Base-by-base conservation (phyloP, 73 alveolate species). In the Paramecium sexaurelia region DNA sequence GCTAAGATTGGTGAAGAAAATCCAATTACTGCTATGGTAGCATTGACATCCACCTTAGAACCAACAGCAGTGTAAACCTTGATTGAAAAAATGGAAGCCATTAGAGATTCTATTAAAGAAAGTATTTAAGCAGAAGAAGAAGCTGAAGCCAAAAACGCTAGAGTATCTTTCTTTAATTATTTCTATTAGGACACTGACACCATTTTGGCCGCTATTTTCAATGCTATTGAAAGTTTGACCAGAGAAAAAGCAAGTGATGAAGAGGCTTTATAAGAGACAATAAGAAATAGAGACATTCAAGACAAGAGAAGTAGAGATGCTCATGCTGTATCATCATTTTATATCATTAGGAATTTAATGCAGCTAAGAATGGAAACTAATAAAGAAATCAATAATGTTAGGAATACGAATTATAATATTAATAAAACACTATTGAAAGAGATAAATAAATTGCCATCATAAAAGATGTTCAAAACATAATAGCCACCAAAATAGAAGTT, bases 1-100 rank as follows among this genome's bases (percentile, higher is more conserved):
- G 90, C 90, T 41, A 78, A 78, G 73, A 78, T 78, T 78, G 90
- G 90, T 3, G 90, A 78, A 45, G 90, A 78, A 43, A 78, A 78
- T 45, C 90, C 90, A n/a, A 78, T 78, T 43, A 78, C 90, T 78
- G 90, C 90, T 41, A 78, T 78, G 90, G 90, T 78, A 19, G 90
- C 90, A 5, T 78, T 78, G 71, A 78, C 90, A 78, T 78, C 90
- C 26, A 45, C 90, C 75, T 33, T 78, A 20, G 90, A 78, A 78
- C 90, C 90, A 78, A 24, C 73, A 5, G 90, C 90, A 15, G 90
- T 78, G n/a, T 43, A 78, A 27, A 78, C 90, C 19, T 45, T 78
- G 39, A 78, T 78, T 43, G 90, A 78, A 45, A 78, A 78, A 40
- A 78, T 78, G 90, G 90, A 78, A 78, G 90, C 90, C 5, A 78